Base-by-base conservation (phyloP, 768 basidiomycete genomes). In the Russula vinacea region DNA sequence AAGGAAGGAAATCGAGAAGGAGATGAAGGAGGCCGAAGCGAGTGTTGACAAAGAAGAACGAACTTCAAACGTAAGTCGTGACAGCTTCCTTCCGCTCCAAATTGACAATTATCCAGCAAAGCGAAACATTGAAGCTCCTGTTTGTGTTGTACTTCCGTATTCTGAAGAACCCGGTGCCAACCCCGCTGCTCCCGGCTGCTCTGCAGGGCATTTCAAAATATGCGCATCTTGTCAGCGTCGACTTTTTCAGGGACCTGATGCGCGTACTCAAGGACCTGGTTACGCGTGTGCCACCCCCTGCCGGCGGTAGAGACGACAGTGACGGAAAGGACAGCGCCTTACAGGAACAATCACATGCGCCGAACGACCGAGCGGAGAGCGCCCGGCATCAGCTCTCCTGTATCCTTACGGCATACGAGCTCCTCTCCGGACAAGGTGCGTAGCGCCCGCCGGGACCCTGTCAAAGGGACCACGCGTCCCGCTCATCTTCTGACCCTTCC, bases 121-220 rank as follows among this genome's bases (percentile, higher is more conserved):
- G 95, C 22, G 97, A 99, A 79, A 98, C 96, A 56, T 81, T 99
- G 69, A 98, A 99, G 74, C 86, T 98, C 67, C 82, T 98, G 53
- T 99, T 99, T 74, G 93, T 94, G 19, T 80, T 99, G 53, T 99
- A 99, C 78, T 98, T 99, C 77, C 88, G 90, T 66, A 90, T 98
- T 70, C 80, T 99, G 69, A 99, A 98, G 77, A 87, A 85, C 73
- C 86, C 91, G 13, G 80, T 78, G 26, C 86, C 88, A 37, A 90
- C 90, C 1, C 84, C 86, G 19, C 81, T 98, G 10, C 81, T 98
- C 16, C 87, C 93, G 24, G 84, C 90, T 37, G 95, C 94, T 49
- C 80, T 99, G 67, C 87, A 89, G 71, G 97, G 97, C 66, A 90
- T 98, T 70, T 87, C 94, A 3, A 88, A 86, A 77, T 98, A 92